A percentile compares a stretch with the other conserved stretches of the same genome.
Evolutionary conservation across 2,329 filamentous ascomycete genomes (phyloP).

Genomic region (Calonectria pseudoturangicola): DNA sequence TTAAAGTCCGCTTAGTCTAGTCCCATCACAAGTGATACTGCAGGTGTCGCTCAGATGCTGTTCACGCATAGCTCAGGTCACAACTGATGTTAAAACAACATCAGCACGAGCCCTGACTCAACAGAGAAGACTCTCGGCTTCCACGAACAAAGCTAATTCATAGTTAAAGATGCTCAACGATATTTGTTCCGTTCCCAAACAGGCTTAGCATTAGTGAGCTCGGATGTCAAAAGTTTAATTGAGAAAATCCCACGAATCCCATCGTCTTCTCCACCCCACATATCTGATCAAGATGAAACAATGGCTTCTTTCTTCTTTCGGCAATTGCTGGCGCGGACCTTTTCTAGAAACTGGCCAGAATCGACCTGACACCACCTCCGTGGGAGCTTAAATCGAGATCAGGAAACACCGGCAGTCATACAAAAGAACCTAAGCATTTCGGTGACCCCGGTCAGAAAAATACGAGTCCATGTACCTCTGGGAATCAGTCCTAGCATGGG

Average conservation of each 20-base stretch:
- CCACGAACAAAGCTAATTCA: no score
- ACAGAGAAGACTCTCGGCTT: no score
- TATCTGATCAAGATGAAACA: slow-evolving; percentile 21
- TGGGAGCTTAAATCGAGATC: neutral
- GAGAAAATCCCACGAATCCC: slow-evolving; percentile 21
- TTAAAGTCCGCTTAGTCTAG: no score
- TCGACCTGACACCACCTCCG: neutral
- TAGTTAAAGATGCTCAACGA: neutral
- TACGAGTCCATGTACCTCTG: neutral
- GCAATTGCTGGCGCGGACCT: neutral
- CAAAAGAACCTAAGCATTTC: slow-evolving; percentile 1
- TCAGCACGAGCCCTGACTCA: no score
- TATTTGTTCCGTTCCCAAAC: slow-evolving; percentile 22
- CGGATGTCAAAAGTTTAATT: neutral
- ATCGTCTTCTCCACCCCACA: neutral
- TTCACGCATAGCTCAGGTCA: no score
- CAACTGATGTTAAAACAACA: no score
- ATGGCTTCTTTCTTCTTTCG: neutral
- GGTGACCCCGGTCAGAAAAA: neutral
- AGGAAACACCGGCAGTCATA: neutral
- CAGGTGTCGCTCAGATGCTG: no score
- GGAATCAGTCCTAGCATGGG: neutral
- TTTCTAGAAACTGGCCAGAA: neutral
- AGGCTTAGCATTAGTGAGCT: neutral
- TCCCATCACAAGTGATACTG: no score